Evolutionary conservation across 495 filamentous ascomycete species (phyloP), one percentile per base, ranked within the genome.

Genomic region (Terfezia boudieri): DNA sequence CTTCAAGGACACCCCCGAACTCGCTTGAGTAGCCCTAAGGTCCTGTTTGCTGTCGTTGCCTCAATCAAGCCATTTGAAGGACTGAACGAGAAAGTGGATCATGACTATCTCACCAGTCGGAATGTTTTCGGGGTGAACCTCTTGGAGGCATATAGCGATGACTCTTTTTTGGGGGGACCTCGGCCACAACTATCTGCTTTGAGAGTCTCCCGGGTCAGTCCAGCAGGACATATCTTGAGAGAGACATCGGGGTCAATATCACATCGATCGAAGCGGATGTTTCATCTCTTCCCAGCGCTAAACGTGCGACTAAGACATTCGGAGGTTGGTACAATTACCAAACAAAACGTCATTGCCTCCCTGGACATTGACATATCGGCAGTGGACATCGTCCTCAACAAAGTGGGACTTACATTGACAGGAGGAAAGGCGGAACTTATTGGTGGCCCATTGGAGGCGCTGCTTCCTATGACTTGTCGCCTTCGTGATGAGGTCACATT

Each of bases 401-500:
- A 76, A 51, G 79, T 86, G 50, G 66, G 76, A n/a, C 70, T 92
- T 53, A 60, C 67, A 8, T 64, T 92, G 11, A 73, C 72, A 49
- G 79, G 80, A 22, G 86, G 84, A 50, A 73, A 67, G 8, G 77
- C 86, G 9, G 79, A 82, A 56, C 72, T 78, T 56, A 46, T 51
- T 51, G 49, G 69, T 87, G n/a, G 81, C 75, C 51, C 65, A 77
- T 50, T 66, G 68, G 12, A 73, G 3, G 71, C 85, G 56, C 55
- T 59, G 26, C 71, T 84, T 9, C 83, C 87, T 0, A 71, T 87
- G 22, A 70, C 66, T 50, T 85, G 83, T 59, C 79, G 78, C 22
- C 83, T 87, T 14, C 77, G 83, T 62, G 87, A 94, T 60, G 84
- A 89, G 66, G 67, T 89, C 53, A 90, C 84, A 7, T 79, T 92